A percentile compares a stretch with the other conserved stretches of the same genome.
These are phyloP conservation scores for Nadsonia commutata DNA, from an alignment of 1,139 yeast genomes.

Conservation along the genomic window DNA sequence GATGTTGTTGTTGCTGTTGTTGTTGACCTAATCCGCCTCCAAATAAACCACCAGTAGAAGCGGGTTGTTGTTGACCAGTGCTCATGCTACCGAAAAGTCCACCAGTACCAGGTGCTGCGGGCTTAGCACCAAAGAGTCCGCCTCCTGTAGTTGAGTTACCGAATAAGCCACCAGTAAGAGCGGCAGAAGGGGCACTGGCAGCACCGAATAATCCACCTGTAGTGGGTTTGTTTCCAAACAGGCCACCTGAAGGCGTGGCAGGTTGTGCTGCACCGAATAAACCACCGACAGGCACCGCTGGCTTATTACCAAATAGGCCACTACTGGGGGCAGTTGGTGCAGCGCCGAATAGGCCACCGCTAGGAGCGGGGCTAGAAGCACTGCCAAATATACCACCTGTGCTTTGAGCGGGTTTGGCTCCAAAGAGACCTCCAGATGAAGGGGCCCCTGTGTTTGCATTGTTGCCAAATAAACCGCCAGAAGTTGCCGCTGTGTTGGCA, in stretches of 20 bases:
- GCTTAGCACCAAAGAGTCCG: conserved; percentile 17
- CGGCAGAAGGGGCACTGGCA: conserved; percentile 14
- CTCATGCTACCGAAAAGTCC: conserved; percentile 17
- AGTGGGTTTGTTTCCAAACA: conserved; percentile 10
- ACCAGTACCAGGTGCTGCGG: conserved; percentile 9
- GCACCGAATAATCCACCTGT: conserved; percentile 17
- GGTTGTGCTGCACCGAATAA: not conserved
- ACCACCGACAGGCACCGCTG: not conserved
- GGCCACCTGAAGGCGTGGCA: conserved; percentile 12
- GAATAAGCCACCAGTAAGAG: conserved; percentile 14
- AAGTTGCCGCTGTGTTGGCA: conserved; percentile 10
- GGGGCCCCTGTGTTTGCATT: conserved; percentile 1
- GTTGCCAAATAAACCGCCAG: conserved; percentile 17
- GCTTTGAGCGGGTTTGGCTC: conserved; percentile 4
- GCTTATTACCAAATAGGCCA: conserved; percentile 10
- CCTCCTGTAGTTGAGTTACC: conserved; percentile 13
- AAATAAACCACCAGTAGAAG: conserved; percentile 6
- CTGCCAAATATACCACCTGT: no score
- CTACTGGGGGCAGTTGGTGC: conserved; percentile 6
- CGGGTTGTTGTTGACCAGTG: conserved; percentile 14
- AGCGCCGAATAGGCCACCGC: conserved; percentile 3
- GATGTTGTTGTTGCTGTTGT: conserved; percentile 25
- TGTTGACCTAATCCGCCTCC: conserved; percentile 13
- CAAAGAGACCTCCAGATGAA: conserved; percentile 2
- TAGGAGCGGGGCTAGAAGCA: not conserved